Percentiles rank a stretch among this genome's conserved stretches.
Conservation (phyloP, 805 yeast species). For the Yarrowia bubula region DNA sequence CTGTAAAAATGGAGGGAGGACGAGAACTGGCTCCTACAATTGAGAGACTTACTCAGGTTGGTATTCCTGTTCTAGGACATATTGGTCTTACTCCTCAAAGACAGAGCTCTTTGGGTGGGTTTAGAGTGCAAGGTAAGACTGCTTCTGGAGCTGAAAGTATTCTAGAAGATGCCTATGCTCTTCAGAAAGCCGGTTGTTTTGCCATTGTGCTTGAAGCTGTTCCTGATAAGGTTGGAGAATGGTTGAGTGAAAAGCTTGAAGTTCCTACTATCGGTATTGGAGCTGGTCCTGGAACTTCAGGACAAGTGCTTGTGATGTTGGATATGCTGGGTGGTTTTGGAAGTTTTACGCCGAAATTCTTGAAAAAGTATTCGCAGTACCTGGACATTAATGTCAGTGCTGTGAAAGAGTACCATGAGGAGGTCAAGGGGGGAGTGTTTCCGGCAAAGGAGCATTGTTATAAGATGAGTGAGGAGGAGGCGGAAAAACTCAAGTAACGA, state of each 20-base stretch:
- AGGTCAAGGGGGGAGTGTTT: constrained; percentile 55
- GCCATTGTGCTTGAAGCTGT: constrained; percentile 79
- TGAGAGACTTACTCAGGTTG: constrained; percentile 55
- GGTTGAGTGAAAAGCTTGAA: constrained; percentile 55
- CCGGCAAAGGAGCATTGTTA: constrained; percentile 71
- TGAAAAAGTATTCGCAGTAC: constrained; percentile 62
- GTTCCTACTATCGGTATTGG: constrained; percentile 96
- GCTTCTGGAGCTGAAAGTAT: constrained; percentile 54
- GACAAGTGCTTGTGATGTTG: constrained; percentile 85
- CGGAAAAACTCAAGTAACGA: constrained; percentile 43
- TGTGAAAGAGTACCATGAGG: constrained; percentile 53
- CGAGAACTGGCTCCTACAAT: constrained; percentile 55
- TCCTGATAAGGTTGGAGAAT: constrained; percentile 67
- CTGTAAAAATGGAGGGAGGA: constrained; percentile 85
- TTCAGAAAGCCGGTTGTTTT: constrained; percentile 77
- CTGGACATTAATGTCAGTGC: constrained; percentile 51
- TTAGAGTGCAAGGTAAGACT: constrained; percentile 75
- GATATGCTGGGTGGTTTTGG: constrained; percentile 72
- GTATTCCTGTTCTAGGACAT: constrained; percentile 90
- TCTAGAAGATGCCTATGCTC: constrained; percentile 61
- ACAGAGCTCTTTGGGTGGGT: constrained; percentile 76
- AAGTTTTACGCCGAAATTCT: constrained; percentile 64
- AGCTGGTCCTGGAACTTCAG: constrained; percentile 80
- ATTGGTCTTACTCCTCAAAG: constrained; percentile 91
- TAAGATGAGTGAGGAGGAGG: constrained; percentile 64